A percentile compares a stretch with the other conserved stretches of the same genome.
Evolutionary conservation across 768 basidiomycete species (phyloP).

Genomic region (Trametes elegans): DNA sequence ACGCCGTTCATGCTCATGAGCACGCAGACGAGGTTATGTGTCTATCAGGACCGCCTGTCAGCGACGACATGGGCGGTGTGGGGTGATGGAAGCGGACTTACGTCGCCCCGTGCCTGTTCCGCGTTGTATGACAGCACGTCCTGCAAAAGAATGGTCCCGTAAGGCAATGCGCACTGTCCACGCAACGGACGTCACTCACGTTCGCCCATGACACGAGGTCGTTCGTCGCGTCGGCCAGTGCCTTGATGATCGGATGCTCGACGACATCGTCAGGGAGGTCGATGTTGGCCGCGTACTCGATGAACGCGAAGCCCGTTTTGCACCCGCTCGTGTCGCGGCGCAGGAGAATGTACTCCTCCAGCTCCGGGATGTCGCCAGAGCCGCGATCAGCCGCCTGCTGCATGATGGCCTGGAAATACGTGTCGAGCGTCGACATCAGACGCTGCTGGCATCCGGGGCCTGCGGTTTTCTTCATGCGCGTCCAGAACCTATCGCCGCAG

Average conservation of each 20-base stretch:
- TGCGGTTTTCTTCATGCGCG: conserved; percentile 36
- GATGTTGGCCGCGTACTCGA: conserved; percentile 53
- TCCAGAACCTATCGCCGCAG: conserved; percentile 30
- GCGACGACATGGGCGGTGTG: neutral
- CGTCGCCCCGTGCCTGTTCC: conserved; percentile 62
- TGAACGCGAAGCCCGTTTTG: conserved; percentile 48
- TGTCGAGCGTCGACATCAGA: conserved; percentile 31
- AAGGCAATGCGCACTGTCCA: neutral
- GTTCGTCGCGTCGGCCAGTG: conserved; percentile 46
- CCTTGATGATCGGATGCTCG: conserved; percentile 46
- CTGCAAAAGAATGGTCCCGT: conserved; percentile 32
- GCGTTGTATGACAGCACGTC: conserved; percentile 77
- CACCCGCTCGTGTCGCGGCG: conserved; percentile 55
- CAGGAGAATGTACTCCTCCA: conserved; percentile 52
- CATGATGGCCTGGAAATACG: conserved; percentile 33
- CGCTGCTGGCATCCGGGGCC: conserved; percentile 38
- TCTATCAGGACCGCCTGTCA: conserved; percentile 22
- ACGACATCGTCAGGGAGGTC: conserved; percentile 54
- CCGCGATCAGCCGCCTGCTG: conserved; percentile 32
- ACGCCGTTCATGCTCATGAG: conserved; percentile 61
- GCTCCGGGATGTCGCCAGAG: conserved; percentile 30
- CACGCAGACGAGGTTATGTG: conserved; percentile 72
- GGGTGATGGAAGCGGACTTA: conserved; percentile 3
- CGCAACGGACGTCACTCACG: conserved; percentile 21
- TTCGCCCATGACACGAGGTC: conserved; percentile 48